phyloP scores from a whole-genome alignment of 2,329 filamentous ascomycete species.

The Penicillium sp. region DNA sequence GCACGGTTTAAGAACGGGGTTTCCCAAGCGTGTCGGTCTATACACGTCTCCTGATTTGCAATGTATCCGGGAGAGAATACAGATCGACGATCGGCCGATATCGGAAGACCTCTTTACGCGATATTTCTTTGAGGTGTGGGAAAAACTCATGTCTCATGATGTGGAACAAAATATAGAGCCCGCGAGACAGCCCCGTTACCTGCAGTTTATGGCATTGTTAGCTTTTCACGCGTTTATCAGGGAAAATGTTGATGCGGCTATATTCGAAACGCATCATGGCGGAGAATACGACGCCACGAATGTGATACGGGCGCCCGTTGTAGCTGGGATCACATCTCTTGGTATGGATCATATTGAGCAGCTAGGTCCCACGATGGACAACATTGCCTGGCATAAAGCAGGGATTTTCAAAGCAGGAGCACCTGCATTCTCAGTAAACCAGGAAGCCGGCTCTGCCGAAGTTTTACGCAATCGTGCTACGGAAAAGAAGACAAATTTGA shows the following conservation, averaged over 20 bases:
- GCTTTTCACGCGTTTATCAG: conserved; percentile 62
- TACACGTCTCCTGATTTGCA: conserved; percentile 29
- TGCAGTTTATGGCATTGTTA: conserved; percentile 58
- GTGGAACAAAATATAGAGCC: conserved; percentile 8
- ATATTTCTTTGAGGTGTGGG: conserved; percentile 31
- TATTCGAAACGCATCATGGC: conserved; percentile 66
- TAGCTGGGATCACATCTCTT: conserved; percentile 60
- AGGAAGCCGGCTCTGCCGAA: conserved; percentile 25
- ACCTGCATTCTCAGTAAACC: conserved; percentile 56
- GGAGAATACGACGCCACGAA: conserved; percentile 63
- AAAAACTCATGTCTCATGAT: conserved; percentile 28
- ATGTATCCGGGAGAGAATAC: conserved; percentile 34
- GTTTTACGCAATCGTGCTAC: conserved; percentile 25
- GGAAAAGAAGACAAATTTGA: background rate
- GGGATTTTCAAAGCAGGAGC: conserved; percentile 63
- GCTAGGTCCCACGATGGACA: conserved; percentile 59
- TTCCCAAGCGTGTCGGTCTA: conserved; percentile 10
- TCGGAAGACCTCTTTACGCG: conserved; percentile 19
- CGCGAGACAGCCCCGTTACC: conserved; percentile 20
- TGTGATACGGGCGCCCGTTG: conserved; percentile 53
- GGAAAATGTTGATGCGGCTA: conserved; percentile 59
- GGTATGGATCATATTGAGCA: conserved; percentile 65
- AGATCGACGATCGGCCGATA: conserved; percentile 30
- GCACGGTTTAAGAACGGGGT: conserved; percentile 26
- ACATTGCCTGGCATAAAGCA: conserved; percentile 60